Evolutionary conservation across 192 early-diverging fungal genomes (phyloP).

Genomic region (Polychytrium aggregatum): DNA sequence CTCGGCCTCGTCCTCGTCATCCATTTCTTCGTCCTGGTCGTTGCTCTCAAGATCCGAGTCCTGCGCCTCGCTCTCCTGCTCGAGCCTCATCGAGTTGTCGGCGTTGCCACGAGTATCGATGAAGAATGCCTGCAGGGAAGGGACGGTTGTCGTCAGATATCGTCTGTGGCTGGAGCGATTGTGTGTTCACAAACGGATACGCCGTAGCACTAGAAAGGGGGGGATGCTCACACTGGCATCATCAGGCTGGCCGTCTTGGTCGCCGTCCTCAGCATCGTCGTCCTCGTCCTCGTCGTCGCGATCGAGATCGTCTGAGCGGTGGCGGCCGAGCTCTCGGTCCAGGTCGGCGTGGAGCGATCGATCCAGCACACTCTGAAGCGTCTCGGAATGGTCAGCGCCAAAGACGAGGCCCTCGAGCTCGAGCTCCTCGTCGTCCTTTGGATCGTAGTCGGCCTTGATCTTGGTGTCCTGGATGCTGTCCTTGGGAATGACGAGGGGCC

Average conservation of each 20-base stretch:
- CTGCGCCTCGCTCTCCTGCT: conserved; percentile 3
- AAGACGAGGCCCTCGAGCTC: conserved; percentile 70
- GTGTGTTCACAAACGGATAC: not conserved
- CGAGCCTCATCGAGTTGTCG: conserved; percentile 8
- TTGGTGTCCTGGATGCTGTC: too few species aligned
- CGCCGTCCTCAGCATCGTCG: too few species aligned
- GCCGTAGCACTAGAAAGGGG: not conserved
- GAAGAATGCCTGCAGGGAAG: conserved; percentile 8
- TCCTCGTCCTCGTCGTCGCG: conserved; percentile 19
- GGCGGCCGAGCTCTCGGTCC: not conserved
- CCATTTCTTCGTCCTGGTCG: not conserved
- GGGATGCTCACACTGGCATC: conserved; percentile 5
- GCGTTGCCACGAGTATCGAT: conserved; percentile 16
- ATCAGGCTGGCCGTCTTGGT: conserved; percentile 11
- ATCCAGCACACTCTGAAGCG: conserved; percentile 1
- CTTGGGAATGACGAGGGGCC: too few species aligned
- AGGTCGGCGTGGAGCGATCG: not conserved
- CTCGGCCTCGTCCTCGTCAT: conserved; percentile 2
- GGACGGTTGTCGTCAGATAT: not conserved
- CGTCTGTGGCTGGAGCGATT: not conserved
- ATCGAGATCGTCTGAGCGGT: conserved; percentile 9
- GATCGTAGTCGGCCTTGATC: too few species aligned
- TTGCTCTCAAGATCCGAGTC: not conserved
- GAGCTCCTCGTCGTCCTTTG: conserved; percentile 52
- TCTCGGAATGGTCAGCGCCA: conserved; percentile 39